These are phyloP conservation scores for Phialophora chinensis DNA, from an alignment of 2,329 filamentous ascomycete species.

Conservation along the genomic window DNA sequence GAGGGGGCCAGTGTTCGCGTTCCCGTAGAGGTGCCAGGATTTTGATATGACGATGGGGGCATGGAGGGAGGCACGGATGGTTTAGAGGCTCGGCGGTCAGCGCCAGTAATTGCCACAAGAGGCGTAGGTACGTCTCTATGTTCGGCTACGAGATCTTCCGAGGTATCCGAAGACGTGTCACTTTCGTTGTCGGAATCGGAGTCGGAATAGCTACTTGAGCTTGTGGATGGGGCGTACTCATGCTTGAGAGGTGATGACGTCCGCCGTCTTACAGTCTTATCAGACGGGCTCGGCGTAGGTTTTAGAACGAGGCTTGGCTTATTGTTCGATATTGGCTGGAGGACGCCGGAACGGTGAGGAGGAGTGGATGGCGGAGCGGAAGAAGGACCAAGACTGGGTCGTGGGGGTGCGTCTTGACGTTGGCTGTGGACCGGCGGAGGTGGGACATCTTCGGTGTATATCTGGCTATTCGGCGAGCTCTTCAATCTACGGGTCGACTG, in stretches of 20 bases:
- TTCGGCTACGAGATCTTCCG: constrained; percentile 58
- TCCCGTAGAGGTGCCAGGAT: constrained; percentile 47
- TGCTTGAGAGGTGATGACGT: constrained; percentile 95
- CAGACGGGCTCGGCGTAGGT: constrained; percentile 53
- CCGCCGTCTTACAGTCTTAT: constrained; percentile 62
- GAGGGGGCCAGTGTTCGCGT: constrained; percentile 74
- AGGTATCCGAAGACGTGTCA: constrained; percentile 56
- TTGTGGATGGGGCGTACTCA: constrained; percentile 88
- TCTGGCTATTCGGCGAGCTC: constrained; percentile 18
- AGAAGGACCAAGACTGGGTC: not conserved
- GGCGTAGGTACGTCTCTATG: constrained; percentile 56
- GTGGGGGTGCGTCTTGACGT: constrained; percentile 21
- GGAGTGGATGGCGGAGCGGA: constrained; percentile 55
- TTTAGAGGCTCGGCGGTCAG: constrained; percentile 51
- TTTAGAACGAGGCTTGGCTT: constrained; percentile 21
- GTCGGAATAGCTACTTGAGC: constrained; percentile 65
- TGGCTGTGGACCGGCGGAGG: constrained; percentile 19
- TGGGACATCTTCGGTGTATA: constrained; percentile 35
- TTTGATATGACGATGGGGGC: constrained; percentile 37
- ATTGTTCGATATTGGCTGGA: constrained; percentile 19
- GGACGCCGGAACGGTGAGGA: constrained; percentile 47
- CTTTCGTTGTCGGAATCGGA: constrained; percentile 60
- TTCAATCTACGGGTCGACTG: constrained; percentile 18
- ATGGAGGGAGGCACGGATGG: constrained; percentile 44
- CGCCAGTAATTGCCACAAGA: constrained; percentile 41